These are phyloP conservation scores for Sonneratia caseolaris DNA, from an alignment of 345 rosid genomes.

Conservation along the genomic window DNA sequence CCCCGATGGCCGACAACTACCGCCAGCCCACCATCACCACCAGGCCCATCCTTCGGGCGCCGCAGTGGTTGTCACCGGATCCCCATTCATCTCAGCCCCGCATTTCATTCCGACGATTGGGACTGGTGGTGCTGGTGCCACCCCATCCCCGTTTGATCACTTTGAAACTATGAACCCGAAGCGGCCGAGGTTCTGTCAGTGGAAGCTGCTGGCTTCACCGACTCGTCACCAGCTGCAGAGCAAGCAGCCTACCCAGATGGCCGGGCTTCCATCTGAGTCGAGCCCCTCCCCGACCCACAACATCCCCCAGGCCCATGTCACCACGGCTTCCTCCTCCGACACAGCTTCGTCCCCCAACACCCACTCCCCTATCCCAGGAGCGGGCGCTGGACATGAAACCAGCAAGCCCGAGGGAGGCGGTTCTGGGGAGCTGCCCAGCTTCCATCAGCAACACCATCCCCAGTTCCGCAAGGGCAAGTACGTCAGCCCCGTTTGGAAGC, in stretches of 20 bases:
- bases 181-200: conserved; percentile 68
- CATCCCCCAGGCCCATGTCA: conserved; percentile 26
- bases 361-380: conserved; percentile 48
- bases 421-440: conserved; percentile 3
- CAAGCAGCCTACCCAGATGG: conserved; percentile 21
- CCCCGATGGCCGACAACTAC: conserved; percentile 18
- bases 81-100: conserved; percentile 47
- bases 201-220: conserved; percentile 70
- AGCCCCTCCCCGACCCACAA: conserved; percentile 42
- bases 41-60: conserved; percentile 29
- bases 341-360: conserved; percentile 71
- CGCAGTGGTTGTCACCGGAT: conserved; percentile 22
- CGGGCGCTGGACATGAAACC: conserved; percentile 43
- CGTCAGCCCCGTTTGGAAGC: conserved; percentile 99
- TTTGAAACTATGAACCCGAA: conserved; percentile 56
- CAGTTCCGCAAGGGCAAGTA: conserved; percentile 86
- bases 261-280: conserved; percentile 24
- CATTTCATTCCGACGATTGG: conserved; percentile 39
- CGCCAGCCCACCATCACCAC: conserved; percentile 18
- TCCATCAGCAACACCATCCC: conserved; percentile 29
- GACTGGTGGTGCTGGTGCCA: conserved; percentile 10
- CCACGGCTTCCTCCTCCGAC: conserved; percentile 68
- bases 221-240: conserved; percentile 22
- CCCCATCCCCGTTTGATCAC: conserved; percentile 40
- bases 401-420: conserved; percentile 31